Conservation (phyloP, 768 basidiomycete species). For the Phaeolepiota aurea region DNA sequence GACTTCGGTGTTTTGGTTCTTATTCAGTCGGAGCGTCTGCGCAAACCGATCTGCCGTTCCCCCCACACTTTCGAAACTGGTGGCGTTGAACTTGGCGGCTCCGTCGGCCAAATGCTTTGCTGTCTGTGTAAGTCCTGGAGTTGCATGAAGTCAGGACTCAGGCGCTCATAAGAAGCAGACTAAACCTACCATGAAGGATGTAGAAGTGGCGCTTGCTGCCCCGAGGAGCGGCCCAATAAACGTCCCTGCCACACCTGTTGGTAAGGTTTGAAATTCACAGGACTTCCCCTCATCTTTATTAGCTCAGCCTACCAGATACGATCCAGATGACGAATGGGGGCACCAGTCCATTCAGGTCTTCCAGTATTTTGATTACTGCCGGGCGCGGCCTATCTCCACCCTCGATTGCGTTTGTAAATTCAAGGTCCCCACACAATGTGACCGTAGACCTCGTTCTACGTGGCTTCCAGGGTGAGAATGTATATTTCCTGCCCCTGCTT, state of each 20-base stretch:
- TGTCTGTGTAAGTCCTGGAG: slow-evolving; percentile 17
- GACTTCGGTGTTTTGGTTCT: slow-evolving; percentile 2
- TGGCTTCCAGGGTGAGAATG: slow-evolving; percentile 31
- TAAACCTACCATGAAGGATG: slow-evolving; percentile 55
- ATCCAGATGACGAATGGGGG: slow-evolving; percentile 69
- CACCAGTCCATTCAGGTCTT: slow-evolving; percentile 51
- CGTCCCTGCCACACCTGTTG: slow-evolving; percentile 39
- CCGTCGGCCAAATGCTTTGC: slow-evolving; percentile 4
- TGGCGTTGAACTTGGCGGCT: not conserved
- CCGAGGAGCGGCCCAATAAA: slow-evolving; percentile 30
- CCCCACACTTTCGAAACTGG: not conserved
- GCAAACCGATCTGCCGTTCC: not conserved
- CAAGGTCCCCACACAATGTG: slow-evolving; percentile 51
- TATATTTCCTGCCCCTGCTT: slow-evolving; percentile 14
- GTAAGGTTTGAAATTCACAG: no score
- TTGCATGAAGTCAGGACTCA: no score
- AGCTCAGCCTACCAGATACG: slow-evolving; percentile 51
- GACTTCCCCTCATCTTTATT: no score
- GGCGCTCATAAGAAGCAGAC: no score
- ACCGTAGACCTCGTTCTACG: slow-evolving; percentile 48
- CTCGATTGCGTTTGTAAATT: slow-evolving; percentile 57
- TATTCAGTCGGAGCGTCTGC: slow-evolving; percentile 2
- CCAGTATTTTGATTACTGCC: slow-evolving; percentile 54
- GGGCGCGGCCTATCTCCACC: slow-evolving; percentile 59
- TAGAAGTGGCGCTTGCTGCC: slow-evolving; percentile 33